These are phyloP conservation scores for Trichoderma atroviride DNA, from an alignment of 2,329 filamentous ascomycete genomes.

Conservation along the genomic window DNA sequence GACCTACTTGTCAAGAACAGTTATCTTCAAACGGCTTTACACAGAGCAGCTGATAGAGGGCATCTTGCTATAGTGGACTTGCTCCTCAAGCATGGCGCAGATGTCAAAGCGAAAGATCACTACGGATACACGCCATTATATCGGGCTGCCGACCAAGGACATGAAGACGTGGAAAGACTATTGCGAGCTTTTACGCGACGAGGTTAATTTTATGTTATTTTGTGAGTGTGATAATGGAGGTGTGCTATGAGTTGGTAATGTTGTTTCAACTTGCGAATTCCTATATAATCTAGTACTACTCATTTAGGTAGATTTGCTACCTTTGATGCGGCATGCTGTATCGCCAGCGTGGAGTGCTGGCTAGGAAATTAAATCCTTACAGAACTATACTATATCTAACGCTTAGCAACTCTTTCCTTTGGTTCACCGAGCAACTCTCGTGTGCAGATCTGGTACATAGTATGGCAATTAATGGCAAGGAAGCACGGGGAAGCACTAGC, in stretches of 20 bases:
- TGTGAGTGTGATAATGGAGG: not conserved
- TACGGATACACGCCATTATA: conserved; percentile 15
- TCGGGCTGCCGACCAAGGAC: conserved; percentile 13
- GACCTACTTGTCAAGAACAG: not conserved
- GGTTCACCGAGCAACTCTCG: too few relatives aligned
- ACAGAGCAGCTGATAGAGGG: conserved; percentile 1
- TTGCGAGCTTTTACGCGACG: not conserved
- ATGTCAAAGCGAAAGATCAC: conserved; percentile 10
- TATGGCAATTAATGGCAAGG: too few relatives aligned
- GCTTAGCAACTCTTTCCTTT: too few relatives aligned
- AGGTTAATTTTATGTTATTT: not conserved
- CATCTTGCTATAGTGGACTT: conserved; percentile 1
- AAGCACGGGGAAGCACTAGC: too few relatives aligned
- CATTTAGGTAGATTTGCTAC: too few relatives aligned
- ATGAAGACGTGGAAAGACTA: conserved; percentile 10
- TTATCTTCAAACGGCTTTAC: conserved; percentile 18
- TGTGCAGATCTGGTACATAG: too few relatives aligned
- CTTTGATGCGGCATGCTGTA: too few relatives aligned
- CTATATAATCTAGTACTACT: too few relatives aligned
- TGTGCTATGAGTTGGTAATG: not conserved
- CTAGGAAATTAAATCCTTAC: too few relatives aligned
- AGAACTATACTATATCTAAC: too few relatives aligned
- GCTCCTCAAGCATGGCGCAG: not conserved
- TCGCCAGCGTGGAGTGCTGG: too few relatives aligned
- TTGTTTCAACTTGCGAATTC: not conserved